Evolutionary conservation across 2,329 filamentous ascomycete genomes (phyloP).

Genomic region (Penicillium sp.): DNA sequence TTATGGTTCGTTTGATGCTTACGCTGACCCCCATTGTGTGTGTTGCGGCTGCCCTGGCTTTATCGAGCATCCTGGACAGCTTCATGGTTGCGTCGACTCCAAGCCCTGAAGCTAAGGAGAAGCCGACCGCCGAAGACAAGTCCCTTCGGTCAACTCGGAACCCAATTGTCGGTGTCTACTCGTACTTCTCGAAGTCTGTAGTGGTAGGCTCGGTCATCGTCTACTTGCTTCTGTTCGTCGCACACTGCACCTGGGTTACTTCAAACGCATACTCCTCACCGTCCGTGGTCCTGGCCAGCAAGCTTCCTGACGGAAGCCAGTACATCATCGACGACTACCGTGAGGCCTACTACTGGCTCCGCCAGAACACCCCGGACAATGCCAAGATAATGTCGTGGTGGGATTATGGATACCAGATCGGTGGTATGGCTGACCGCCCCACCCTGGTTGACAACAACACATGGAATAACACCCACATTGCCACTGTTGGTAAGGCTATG

Average conservation of each 20-base stretch:
- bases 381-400: constrained; percentile 99
- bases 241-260: constrained; percentile 98
- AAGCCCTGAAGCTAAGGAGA: constrained; percentile 41
- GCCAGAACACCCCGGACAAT: constrained; percentile 90
- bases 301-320: constrained; percentile 87
- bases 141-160: constrained; percentile 65
- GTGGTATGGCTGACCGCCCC: constrained; percentile 96
- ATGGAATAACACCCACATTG: constrained; percentile 99
- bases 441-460: constrained; percentile 99
- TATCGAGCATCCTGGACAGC: constrained; percentile 82
- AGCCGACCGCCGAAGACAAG: constrained; percentile 38
- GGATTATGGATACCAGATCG: constrained; percentile 99
- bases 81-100: constrained; percentile 69
- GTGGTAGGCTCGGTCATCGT: constrained; percentile 68
- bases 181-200: constrained; percentile 70
- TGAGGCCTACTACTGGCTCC: constrained; percentile 98
- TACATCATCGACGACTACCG: constrained; percentile 99
- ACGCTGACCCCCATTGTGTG: constrained; percentile 95
- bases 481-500: constrained; percentile 98
- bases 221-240: constrained; percentile 88
- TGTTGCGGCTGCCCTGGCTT: constrained; percentile 82
- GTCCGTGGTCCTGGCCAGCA: constrained; percentile 90
- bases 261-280: constrained; percentile 98
- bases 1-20: constrained; percentile 99
- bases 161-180: constrained; percentile 80